Conservation (phyloP, 371 early-diverging fungal genomes). For the Chytridiales sp. region DNA sequence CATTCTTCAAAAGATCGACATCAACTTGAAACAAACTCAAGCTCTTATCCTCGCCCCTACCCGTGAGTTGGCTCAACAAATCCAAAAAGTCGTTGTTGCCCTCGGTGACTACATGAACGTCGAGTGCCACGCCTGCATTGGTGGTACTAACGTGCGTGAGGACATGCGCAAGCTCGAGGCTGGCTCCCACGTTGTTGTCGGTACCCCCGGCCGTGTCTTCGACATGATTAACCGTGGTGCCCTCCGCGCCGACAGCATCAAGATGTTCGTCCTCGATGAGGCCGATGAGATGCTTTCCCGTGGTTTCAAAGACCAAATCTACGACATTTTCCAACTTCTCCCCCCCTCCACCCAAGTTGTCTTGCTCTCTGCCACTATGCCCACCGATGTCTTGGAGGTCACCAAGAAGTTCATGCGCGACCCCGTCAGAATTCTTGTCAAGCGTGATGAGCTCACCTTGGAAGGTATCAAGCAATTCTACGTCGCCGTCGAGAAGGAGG, state of each 20-base stretch:
- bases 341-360: slow-evolving; percentile 96
- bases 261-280: slow-evolving; percentile 98
- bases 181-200: slow-evolving; percentile 95
- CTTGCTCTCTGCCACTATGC: slow-evolving; percentile 97
- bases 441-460: slow-evolving; percentile 99
- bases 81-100: slow-evolving; percentile 88
- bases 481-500: slow-evolving; percentile 95
- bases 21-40: slow-evolving; percentile 82
- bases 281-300: slow-evolving; percentile 98
- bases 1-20: slow-evolving; percentile 91
- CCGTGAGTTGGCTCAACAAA: slow-evolving; percentile 99
- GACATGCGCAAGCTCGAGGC: slow-evolving; percentile 86
- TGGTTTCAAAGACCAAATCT: slow-evolving; percentile 97
- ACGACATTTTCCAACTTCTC: slow-evolving; percentile 92
- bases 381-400: slow-evolving; percentile 95
- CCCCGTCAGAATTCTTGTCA: slow-evolving; percentile 98
- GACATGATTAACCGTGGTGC: slow-evolving; percentile 96
- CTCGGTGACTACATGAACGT: slow-evolving; percentile 92
- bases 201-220: slow-evolving; percentile 99
- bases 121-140: slow-evolving; percentile 94
- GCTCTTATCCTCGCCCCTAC: slow-evolving; percentile 98
- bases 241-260: slow-evolving; percentile 86
- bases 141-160: slow-evolving; percentile 92
- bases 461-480: slow-evolving; percentile 99
- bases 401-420: slow-evolving; percentile 97